Base-by-base conservation (phyloP, 371 early-diverging fungal species). In the Rhizopus arrhizus region DNA sequence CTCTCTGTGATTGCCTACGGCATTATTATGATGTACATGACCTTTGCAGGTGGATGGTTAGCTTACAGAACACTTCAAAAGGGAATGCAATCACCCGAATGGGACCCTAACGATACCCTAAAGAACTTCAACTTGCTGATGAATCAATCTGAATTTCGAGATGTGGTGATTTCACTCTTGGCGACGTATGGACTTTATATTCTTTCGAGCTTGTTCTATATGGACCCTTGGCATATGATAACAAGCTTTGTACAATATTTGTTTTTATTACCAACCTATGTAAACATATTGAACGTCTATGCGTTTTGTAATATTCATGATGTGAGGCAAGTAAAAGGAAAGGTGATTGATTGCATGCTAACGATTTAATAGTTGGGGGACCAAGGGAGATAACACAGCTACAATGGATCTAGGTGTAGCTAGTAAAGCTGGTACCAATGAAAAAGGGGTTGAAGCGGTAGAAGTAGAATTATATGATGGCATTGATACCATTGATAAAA, bases 161-260 rank as follows among this genome's bases (percentile, higher is more conserved):
- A 91, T 66, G 84, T 94, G 45, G 77, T 92, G 28, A 70, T 94
- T 29, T 92, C 95, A 9, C 64, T 91, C 52, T 75, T 83, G 2
- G 78, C 93, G 1, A 96, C 95, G 0, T 93, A 91, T 68, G 95
- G 94, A 0, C 65, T 96, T n/a, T 96, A 93, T 68, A 70, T 95
- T 12, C 5, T 94, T 10, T 72, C 91, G 32, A 90, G 90, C 10
- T 32, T 92, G 40, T 60, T 93, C 29, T 92, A 92, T 72, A 69
- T 91, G 51, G 94, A 96, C 68, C 93, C 94, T 4, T 93, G 91
- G 93, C 97, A 96, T 74, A 93, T 95, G 94, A 68, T 96, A 40
- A 94, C 93, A 1, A 88, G 89, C 42, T 89, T 96, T 56, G 11
- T 90, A 4, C 95, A 95, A 77, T 96, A 96, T 74, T 60, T 93